Conservation (phyloP, 257 asterid genomes). For the Scutellaria minor region DNA sequence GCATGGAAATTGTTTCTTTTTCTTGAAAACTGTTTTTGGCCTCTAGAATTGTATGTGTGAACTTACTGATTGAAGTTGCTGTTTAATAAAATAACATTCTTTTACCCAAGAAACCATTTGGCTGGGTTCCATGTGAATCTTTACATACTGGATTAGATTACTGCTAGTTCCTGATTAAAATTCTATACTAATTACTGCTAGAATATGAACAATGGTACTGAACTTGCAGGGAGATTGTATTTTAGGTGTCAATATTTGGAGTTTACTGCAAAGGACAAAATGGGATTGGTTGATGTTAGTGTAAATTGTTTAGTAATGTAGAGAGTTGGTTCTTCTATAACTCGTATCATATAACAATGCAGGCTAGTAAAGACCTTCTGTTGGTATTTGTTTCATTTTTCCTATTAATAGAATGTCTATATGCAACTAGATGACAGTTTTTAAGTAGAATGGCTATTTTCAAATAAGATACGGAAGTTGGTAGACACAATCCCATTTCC, state of each 20-base stretch:
- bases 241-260: conserved; percentile 1
- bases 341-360: neutral
- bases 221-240: neutral
- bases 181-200: conserved; percentile 3
- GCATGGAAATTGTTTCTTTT: conserved; percentile 4
- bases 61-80: conserved; percentile 7
- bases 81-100: neutral
- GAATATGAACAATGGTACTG: neutral
- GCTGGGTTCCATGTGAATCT: conserved; percentile 13
- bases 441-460: neutral
- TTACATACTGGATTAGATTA: neutral
- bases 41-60: conserved; percentile 13
- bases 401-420: neutral
- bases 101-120: neutral
- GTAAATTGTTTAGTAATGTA: neutral
- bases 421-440: neutral
- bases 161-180: neutral
- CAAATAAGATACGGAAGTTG: neutral
- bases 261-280: neutral
- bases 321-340: conserved; percentile 10
- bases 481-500: neutral
- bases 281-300: conserved; percentile 14
- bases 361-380: neutral
- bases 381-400: neutral
- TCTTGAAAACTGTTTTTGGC: conserved; percentile 5